These are phyloP conservation scores for Eutypella sp. DNA, from an alignment of 2,329 filamentous ascomycete genomes.

Conservation along the genomic window DNA sequence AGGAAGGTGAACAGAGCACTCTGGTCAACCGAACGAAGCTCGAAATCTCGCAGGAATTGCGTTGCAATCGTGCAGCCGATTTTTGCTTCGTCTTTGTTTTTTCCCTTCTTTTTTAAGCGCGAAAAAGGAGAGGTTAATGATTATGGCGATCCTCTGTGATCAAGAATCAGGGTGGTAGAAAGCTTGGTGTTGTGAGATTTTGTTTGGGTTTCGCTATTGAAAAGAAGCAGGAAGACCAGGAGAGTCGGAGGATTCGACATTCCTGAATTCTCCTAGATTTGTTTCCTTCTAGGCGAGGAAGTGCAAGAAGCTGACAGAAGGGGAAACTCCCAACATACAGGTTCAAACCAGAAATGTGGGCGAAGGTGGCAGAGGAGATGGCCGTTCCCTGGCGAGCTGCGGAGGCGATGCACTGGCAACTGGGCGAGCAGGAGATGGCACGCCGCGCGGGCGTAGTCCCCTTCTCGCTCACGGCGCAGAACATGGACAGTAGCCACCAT, in stretches of 20 bases:
- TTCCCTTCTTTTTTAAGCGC: no score
- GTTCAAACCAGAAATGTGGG: conserved; percentile 98
- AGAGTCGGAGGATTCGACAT: no score
- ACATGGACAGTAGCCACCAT: conserved; percentile 35
- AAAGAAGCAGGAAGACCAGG: background rate
- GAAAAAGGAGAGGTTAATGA: no score
- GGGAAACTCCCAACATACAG: conserved; percentile 42
- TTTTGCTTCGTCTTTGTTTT: no score
- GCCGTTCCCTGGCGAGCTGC: conserved; percentile 90
- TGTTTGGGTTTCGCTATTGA: background rate
- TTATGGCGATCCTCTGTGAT: no score
- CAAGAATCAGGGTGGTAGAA: no score
- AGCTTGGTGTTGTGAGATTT: no score
- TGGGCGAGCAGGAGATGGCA: conserved; percentile 92
- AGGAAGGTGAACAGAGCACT: background rate
- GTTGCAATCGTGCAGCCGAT: no score
- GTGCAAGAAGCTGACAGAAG: background rate
- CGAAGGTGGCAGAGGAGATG: conserved; percentile 92
- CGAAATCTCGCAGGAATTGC: background rate
- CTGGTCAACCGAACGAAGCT: background rate
- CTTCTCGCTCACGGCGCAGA: conserved; percentile 64
- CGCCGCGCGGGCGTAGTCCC: conserved; percentile 83
- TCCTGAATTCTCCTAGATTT: no score
- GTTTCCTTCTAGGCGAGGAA: no score
- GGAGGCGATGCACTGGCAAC: conserved; percentile 97